Conservation (phyloP, 352 stramenopile species). For the Phytophthora capsici region DNA sequence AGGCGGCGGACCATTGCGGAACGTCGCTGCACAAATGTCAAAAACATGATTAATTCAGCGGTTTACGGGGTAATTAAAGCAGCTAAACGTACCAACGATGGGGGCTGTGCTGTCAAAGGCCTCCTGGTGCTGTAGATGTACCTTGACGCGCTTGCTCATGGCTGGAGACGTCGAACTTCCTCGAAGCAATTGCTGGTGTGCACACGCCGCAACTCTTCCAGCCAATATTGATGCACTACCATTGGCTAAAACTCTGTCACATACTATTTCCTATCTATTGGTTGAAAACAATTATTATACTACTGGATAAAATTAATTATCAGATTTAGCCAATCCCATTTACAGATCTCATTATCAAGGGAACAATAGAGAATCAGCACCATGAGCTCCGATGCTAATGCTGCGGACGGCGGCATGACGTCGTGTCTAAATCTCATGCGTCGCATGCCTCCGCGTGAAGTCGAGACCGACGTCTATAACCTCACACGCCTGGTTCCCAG, state of each 20-base stretch:
- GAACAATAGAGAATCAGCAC: slow-evolving; percentile 5
- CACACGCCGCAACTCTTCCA: slow-evolving; percentile 35
- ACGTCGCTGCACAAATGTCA: slow-evolving; percentile 54
- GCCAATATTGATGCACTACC: slow-evolving; percentile 1
- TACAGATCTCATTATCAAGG: neutral
- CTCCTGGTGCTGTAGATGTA: slow-evolving; percentile 67
- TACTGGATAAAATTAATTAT: slow-evolving; percentile 21
- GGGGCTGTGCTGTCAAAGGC: slow-evolving; percentile 63
- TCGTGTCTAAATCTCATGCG: slow-evolving; percentile 90
- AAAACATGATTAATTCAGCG: neutral
- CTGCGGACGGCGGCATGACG: slow-evolving; percentile 62
- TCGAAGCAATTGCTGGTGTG: slow-evolving; percentile 27
- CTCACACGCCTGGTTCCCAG: slow-evolving; percentile 84
- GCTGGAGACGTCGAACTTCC: too few relatives aligned
- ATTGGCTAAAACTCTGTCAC: neutral
- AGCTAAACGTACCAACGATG: slow-evolving; percentile 56
- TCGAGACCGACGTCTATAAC: slow-evolving; percentile 86
- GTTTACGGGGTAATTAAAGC: neutral
- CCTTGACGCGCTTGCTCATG: slow-evolving; percentile 70
- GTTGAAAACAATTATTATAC: slow-evolving; percentile 19
- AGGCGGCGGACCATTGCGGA: slow-evolving; percentile 80
- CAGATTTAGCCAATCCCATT: slow-evolving; percentile 23
- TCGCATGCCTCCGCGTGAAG: slow-evolving; percentile 86
- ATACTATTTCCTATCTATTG: too few relatives aligned
- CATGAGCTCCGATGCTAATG: slow-evolving; percentile 25